Evolutionary conservation across 257 asterid species (phyloP).

Genomic region (Gardenia jasminoides): DNA sequence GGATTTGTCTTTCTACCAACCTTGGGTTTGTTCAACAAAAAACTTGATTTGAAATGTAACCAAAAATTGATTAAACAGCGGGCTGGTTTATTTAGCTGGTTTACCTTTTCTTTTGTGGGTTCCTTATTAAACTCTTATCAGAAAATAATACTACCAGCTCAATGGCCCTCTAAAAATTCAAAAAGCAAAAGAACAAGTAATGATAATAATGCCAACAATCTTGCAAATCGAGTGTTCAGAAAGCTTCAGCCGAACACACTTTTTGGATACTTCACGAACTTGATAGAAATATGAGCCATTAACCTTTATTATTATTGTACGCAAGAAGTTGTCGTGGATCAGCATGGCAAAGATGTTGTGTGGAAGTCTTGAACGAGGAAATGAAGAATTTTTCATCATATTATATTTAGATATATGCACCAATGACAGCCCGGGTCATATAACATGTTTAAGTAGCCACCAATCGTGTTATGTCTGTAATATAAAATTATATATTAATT

Average conservation of each 20-base stretch:
- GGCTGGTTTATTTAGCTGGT: not conserved
- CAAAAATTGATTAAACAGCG: not conserved
- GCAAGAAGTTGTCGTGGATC: not conserved
- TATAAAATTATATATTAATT: too few species aligned
- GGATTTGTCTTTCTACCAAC: not conserved
- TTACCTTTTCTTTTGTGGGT: not conserved
- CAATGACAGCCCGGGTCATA: too few species aligned
- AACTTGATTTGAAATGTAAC: not conserved
- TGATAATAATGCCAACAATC: too few species aligned
- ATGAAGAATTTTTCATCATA: too few species aligned
- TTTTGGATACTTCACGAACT: slow-evolving; percentile 1
- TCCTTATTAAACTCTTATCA: not conserved
- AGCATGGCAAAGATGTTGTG: too few species aligned
- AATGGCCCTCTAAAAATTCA: not conserved
- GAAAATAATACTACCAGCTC: not conserved
- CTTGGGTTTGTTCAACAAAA: not conserved
- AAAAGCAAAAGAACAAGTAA: not conserved
- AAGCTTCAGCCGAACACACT: not conserved
- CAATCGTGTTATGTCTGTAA: too few species aligned
- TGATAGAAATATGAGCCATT: not conserved
- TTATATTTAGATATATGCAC: too few species aligned
- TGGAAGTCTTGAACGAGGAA: not conserved
- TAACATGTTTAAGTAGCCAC: too few species aligned
- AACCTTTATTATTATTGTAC: not conserved
- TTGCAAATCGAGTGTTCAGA: not conserved